These are phyloP conservation scores for Guyanaporus albipodus DNA, from an alignment of 768 basidiomycete genomes.

Conservation along the genomic window DNA sequence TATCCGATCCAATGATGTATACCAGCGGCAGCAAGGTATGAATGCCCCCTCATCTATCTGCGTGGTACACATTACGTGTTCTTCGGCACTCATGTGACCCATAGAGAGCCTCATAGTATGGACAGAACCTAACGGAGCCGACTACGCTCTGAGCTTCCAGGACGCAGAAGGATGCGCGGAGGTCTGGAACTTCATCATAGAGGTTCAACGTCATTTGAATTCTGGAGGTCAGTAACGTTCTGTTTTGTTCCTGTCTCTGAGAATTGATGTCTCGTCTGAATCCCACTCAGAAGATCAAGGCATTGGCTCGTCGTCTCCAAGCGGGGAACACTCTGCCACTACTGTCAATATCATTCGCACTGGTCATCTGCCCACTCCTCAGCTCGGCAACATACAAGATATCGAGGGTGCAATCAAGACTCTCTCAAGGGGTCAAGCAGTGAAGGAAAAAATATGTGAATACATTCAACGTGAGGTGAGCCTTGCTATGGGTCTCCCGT, in stretches of 20 bases:
- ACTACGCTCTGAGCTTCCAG: slow-evolving; percentile 96
- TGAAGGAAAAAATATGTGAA: slow-evolving; percentile 86
- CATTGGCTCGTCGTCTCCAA: slow-evolving; percentile 59
- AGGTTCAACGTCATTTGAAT: slow-evolving; percentile 85
- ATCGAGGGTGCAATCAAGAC: slow-evolving; percentile 77
- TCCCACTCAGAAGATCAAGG: slow-evolving; percentile 41
- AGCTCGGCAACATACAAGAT: slow-evolving; percentile 71
- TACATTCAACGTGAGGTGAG: slow-evolving; percentile 82
- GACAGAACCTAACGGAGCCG: slow-evolving; percentile 93
- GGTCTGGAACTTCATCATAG: slow-evolving; percentile 95
- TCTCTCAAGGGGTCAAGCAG: slow-evolving; percentile 62
- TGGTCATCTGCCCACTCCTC: slow-evolving; percentile 71
- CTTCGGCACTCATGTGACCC: slow-evolving; percentile 13
- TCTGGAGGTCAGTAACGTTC: slow-evolving; percentile 45
- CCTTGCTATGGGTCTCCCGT: not conserved
- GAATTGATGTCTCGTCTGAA: slow-evolving; percentile 12
- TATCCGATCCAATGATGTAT: slow-evolving; percentile 79
- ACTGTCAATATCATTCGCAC: slow-evolving; percentile 64
- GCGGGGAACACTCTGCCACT: slow-evolving; percentile 55
- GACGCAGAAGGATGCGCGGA: slow-evolving; percentile 93
- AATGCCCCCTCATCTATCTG: slow-evolving; percentile 11
- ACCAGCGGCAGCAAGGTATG: slow-evolving; percentile 83
- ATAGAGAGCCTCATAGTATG: slow-evolving; percentile 97
- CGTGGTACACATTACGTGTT: not conserved
- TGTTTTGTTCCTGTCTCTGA: slow-evolving; percentile 14